A percentile compares a stretch with the other conserved stretches of the same genome.
Evolutionary conservation across 371 early-diverging fungal species (phyloP).

Genomic region (Mortierella sp.): DNA sequence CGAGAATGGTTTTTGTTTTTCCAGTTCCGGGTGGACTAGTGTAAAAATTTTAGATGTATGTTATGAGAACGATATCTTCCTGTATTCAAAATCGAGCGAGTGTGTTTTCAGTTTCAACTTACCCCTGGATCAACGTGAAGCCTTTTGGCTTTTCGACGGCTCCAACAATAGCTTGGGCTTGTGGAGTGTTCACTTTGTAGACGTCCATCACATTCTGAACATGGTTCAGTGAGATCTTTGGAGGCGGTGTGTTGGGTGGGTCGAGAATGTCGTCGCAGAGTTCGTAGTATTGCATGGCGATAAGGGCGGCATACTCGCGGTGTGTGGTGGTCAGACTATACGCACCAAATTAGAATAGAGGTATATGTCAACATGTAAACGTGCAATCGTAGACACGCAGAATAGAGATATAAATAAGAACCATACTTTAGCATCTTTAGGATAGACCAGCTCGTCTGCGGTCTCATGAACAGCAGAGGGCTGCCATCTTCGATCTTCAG

Average conservation of each 20-base stretch:
- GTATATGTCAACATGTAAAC: neutral
- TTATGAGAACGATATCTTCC: too few relatives aligned
- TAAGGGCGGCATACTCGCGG: slow-evolving; percentile 89
- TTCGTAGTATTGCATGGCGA: slow-evolving; percentile 71
- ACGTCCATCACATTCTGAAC: slow-evolving; percentile 66
- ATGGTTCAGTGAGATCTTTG: slow-evolving; percentile 42
- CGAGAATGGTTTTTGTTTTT: slow-evolving; percentile 94
- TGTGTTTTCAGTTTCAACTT: too few relatives aligned
- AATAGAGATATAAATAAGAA: slow-evolving; percentile 41
- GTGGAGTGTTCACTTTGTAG: slow-evolving; percentile 88
- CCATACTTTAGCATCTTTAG: slow-evolving; percentile 56
- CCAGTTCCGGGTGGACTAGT: slow-evolving; percentile 91
- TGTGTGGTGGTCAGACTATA: slow-evolving; percentile 77
- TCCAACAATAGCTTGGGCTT: slow-evolving; percentile 86
- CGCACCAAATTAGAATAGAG: neutral
- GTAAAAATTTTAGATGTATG: neutral
- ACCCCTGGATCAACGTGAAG: slow-evolving; percentile 93
- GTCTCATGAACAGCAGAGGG: slow-evolving; percentile 51
- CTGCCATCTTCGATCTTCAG: slow-evolving; percentile 55
- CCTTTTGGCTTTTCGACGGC: slow-evolving; percentile 76
- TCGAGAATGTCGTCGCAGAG: slow-evolving; percentile 74
- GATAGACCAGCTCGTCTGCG: slow-evolving; percentile 55
- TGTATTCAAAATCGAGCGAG: too few relatives aligned
- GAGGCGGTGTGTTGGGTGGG: slow-evolving; percentile 56
- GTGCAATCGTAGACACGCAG: too few relatives aligned